Conservation (phyloP, 208 protist species). For the Vickermania spadyakhi region DNA sequence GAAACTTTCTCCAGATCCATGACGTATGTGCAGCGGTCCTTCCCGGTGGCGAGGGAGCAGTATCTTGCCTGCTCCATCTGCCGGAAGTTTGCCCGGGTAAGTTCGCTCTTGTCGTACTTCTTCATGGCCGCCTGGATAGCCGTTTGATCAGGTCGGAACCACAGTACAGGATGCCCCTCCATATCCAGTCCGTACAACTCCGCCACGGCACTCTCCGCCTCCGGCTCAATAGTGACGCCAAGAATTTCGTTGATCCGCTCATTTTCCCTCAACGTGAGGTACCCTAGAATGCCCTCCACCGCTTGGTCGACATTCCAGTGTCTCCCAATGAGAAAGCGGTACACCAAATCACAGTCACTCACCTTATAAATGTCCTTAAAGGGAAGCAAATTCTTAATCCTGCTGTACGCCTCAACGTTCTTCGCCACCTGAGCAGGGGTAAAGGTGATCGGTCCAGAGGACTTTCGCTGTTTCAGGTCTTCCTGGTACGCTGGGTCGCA, state of each 20-base stretch:
- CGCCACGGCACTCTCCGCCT: constrained; percentile 23
- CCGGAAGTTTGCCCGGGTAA: constrained; percentile 48
- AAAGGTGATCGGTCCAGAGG: constrained; percentile 33
- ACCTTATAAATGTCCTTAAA: constrained; percentile 55
- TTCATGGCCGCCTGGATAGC: constrained; percentile 39
- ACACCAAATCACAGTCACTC: constrained; percentile 75
- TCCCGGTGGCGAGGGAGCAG: constrained; percentile 15
- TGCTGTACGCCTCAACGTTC: constrained; percentile 34
- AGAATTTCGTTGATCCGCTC: constrained; percentile 43
- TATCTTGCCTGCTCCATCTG: constrained; percentile 58
- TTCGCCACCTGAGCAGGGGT: constrained; percentile 38
- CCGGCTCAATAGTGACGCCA: constrained; percentile 22
- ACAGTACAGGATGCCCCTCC: constrained; percentile 57
- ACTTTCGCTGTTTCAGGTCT: constrained; percentile 21
- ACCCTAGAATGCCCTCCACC: constrained; percentile 27
- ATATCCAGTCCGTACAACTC: constrained; percentile 50
- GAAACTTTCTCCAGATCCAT: constrained; percentile 57
- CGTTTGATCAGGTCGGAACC: constrained; percentile 43
- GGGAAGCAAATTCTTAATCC: constrained; percentile 40
- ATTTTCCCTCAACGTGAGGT: constrained; percentile 32
- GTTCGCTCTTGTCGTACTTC: constrained; percentile 14
- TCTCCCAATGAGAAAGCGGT: constrained; percentile 68
- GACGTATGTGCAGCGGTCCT: constrained; percentile 64
- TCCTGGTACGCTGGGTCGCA: constrained; percentile 35
- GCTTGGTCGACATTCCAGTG: constrained; percentile 37